Base-by-base conservation (phyloP, 1,284 basidiomycete species). In the Trichosporon sp. region DNA sequence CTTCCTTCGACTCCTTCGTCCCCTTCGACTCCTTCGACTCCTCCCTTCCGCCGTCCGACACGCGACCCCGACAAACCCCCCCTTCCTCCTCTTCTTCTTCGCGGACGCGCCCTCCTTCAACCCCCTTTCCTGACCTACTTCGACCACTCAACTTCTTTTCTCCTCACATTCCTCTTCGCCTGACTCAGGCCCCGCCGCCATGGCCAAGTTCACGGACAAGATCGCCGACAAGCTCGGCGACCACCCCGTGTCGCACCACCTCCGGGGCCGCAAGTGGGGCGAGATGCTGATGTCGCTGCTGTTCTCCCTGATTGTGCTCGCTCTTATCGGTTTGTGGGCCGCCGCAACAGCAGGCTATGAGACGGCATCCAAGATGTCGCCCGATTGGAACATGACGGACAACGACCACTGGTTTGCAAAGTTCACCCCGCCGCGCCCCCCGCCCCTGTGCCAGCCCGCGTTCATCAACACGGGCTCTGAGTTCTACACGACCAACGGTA, bases 351-450 rank as follows among this genome's bases (percentile, higher is more conserved):
- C 65, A n/a, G 73, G 73, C 6, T 74, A 74, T 46, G 73, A 74
- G 66, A 59, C 69, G 11, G 48, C 61, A 12, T 67, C 67, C 40
- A 19, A 46, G 35, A 71, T 72, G 68, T 74, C 73, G 26, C 71
- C 73, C 19, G 70, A 74, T 69, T 74, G 66, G 61, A 74, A 74
- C 71, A 46, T 74, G 32, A 74, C 73, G 2, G 73, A 74, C 69
- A 72, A 71, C 46, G 73, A 72, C 66, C 73, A 74, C 69, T 74
- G 73, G 73, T 74, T 72, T 66, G 70, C 73, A 19, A 72, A 74
- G 69, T 74, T 74, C 46, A 74, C 72, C 21, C 73, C 73, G 0
- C 65, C 65, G 0, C 69, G 71, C 5, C 65, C 69, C 8, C 69
- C 68, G 4, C 63, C 64, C 2, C 67, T 74, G 4, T 74, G 73